Base-by-base conservation (phyloP, 139 green algal genomes). In the Desmodesmus armatus region DNA sequence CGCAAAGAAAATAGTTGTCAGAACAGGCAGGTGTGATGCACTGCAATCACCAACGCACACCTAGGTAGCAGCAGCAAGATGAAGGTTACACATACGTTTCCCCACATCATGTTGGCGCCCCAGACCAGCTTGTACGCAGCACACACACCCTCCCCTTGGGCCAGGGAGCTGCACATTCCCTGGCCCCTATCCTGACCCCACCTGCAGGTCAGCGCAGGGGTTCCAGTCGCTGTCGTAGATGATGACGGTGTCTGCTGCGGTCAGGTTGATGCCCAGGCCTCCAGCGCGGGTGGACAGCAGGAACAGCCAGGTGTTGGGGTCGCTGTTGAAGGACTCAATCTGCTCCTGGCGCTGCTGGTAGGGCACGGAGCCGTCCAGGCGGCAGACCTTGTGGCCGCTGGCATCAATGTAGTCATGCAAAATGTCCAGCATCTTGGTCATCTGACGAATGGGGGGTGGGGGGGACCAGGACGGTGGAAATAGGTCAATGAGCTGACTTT, bases 391-490 rank as follows among this genome's bases (percentile, higher is more conserved):
- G 85, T 97, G 83, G n/a, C 95, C 95, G 35, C 74, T 76, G 78
- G 96, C 88, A 29, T 98, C 92, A 37, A 99, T 89, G 91, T 98
- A 99, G 40, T 87, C 89, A 70, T 98, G 92, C 17, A 99, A 85
- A 40, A 99, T 85, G 91, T 99, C 97, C 87, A 99, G 93, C 96
- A 99, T 97, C 84, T 95, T 93, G n/a, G 95, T 99, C 97, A 99
- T 99, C 94, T 98, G 91, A 19, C 31, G 60, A 7, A 37, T 7
- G n/a, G n/a, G n/a, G 5, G 60, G 17, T 23, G 17, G 6, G 3
- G n/a, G 60, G n/a, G 60, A 65, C n/a, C n/a, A n/a, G n/a, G n/a
- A n/a, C n/a, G n/a, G n/a, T n/a, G n/a, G n/a, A n/a, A n/a, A n/a
- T n/a, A n/a, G n/a, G n/a, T n/a, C n/a, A n/a, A n/a, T n/a, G n/a